Conservation (phyloP, 441 rosid genomes). For the Dalechampia spathulata region DNA sequence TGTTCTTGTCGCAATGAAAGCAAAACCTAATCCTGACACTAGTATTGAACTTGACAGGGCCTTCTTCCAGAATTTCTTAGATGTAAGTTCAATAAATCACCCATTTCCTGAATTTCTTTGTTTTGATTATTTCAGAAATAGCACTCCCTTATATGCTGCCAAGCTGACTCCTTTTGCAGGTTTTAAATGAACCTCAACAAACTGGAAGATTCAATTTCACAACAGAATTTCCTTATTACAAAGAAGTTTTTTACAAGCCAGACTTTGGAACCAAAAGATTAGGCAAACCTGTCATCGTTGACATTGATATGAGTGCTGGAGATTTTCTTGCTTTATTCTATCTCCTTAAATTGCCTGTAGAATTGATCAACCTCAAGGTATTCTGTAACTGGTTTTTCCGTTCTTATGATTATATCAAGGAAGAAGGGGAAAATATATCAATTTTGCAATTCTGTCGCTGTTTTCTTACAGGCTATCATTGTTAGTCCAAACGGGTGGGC, state of each 20-base stretch:
- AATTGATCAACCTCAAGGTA: constrained; percentile 70
- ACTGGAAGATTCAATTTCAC: constrained; percentile 63
- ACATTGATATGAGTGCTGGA: constrained; percentile 98
- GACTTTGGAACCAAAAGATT: constrained; percentile 32
- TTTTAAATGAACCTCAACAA: constrained; percentile 50
- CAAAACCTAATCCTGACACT: constrained; percentile 45
- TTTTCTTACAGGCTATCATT: constrained; percentile 69
- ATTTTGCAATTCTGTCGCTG: not conserved
- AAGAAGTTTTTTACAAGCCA: constrained; percentile 45
- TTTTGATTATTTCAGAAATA: too few species aligned
- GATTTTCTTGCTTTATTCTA: constrained; percentile 79
- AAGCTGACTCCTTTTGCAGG: constrained; percentile 31
- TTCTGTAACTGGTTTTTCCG: not conserved
- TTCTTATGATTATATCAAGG: not conserved
- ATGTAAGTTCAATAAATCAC: too few species aligned
- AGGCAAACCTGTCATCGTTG: constrained; percentile 74
- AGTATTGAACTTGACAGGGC: constrained; percentile 44
- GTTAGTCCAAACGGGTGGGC: constrained; percentile 95
- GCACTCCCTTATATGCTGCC: too few species aligned
- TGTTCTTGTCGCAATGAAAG: constrained; percentile 74
- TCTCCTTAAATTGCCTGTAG: constrained; percentile 73
- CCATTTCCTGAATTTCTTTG: too few species aligned
- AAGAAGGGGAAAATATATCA: not conserved
- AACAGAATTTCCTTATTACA: constrained; percentile 61
- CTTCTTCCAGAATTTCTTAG: constrained; percentile 64